Conservation (phyloP, 2,329 filamentous ascomycete genomes). For the Leptoxyphium fumago region DNA sequence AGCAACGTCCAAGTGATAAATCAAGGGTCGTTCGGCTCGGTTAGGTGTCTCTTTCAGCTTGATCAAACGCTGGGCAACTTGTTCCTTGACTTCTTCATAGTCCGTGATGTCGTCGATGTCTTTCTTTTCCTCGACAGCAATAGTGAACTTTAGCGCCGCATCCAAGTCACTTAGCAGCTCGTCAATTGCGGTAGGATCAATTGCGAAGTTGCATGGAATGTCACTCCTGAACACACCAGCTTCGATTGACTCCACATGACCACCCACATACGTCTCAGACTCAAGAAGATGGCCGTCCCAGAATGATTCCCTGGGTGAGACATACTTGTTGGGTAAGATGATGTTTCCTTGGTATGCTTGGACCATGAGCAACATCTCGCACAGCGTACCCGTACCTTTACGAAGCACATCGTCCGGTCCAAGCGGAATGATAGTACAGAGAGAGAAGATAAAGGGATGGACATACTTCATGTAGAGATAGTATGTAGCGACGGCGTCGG, state of each 20-base stretch:
- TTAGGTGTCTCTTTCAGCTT: constrained; percentile 71
- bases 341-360: constrained; percentile 89
- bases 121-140: constrained; percentile 38
- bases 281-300: constrained; percentile 95
- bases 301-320: constrained; percentile 79
- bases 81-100: constrained; percentile 52
- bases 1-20: constrained; percentile 96
- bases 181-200: constrained; percentile 81
- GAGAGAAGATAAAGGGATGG: constrained; percentile 97
- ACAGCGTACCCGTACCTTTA: constrained; percentile 96
- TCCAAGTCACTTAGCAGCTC: constrained; percentile 79
- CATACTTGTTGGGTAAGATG: constrained; percentile 89
- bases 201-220: constrained; percentile 82
- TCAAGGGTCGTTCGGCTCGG: constrained; percentile 69
- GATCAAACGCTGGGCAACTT: constrained; percentile 59
- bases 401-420: constrained; percentile 83
- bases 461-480: constrained; percentile 99
- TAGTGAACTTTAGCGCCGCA: constrained; percentile 71
- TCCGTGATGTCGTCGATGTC: constrained; percentile 35
- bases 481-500: constrained; percentile 95
- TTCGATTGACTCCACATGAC: constrained; percentile 98
- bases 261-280: constrained; percentile 94
- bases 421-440: constrained; percentile 90
- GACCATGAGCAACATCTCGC: constrained; percentile 98
- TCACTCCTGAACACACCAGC: constrained; percentile 92